A percentile compares a stretch with the other conserved stretches of the same genome.
Conservation (phyloP, 1,284 basidiomycete genomes). For the Puccinia triticina region DNA sequence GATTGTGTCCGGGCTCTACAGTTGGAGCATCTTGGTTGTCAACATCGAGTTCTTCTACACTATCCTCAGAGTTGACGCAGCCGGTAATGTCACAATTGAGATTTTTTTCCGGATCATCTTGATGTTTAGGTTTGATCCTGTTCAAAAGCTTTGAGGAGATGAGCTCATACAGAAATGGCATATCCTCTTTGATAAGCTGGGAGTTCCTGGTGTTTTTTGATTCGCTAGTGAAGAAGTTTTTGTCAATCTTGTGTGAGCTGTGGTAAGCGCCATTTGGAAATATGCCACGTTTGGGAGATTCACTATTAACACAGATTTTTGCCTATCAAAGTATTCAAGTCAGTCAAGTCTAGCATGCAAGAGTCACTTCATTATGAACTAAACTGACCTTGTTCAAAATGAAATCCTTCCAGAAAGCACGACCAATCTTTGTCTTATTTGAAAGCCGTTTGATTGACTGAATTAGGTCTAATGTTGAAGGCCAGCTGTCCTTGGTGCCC, state of each 20-base stretch:
- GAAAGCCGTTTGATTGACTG: not conserved
- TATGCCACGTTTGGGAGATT: not conserved
- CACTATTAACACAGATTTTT: not conserved
- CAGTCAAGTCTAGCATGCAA: too few relatives aligned
- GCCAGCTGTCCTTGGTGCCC: not conserved
- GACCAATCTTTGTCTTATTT: not conserved
- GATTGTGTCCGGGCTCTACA: not conserved
- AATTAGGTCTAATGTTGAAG: not conserved
- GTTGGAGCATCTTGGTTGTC: not conserved
- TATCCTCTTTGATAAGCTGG: not conserved
- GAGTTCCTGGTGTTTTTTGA: not conserved
- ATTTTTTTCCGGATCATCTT: not conserved
- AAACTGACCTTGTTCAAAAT: too few relatives aligned
- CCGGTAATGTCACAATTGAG: not conserved
- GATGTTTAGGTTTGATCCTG: not conserved
- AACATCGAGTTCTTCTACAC: not conserved
- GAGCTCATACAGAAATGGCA: not conserved
- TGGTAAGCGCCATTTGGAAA: conserved; percentile 1
- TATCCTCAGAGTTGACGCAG: not conserved
- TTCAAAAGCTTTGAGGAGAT: not conserved
- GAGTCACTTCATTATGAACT: too few relatives aligned
- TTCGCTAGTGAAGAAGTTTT: not conserved
- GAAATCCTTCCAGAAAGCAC: not conserved
- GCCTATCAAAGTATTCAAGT: too few relatives aligned
- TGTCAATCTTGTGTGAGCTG: not conserved